Evolutionary conservation across 2,329 filamentous ascomycete genomes (phyloP), one percentile per base, ranked within the genome.

Genomic region (Pseudodiploospora longispora): DNA sequence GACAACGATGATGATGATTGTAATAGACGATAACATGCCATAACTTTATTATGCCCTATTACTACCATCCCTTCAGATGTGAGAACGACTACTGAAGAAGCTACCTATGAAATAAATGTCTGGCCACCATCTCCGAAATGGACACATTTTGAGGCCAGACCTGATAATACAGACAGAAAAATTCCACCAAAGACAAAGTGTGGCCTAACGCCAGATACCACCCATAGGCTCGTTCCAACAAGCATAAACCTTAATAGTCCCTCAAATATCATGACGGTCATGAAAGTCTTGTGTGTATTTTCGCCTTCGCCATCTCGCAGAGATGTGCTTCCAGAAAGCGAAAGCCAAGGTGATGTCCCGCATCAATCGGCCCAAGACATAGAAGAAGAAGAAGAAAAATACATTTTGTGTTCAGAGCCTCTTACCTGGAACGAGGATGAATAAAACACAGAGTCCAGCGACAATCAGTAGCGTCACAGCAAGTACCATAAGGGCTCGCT

Each of bases 401-500:
- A 19, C 19, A 19, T 19, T 19, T 19, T 19, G 19, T 19, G 19
- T 48, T 69, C 61, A 93, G 37, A 94, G 73, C 49, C 85, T 74
- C 62, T 86, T 94, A 43, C 93, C 91, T 1, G 93, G 93, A 4
- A 98, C 93, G 47, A 98, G 83, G 55, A 96, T 90, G 69, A 98
- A 98, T 28, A 98, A 71, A 46, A 93, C 77, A 56, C 87, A 87
- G 10, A 97, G 69, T n/a, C 82, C 87, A 4, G 87, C 82, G 51
- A 91, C 87, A 43, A 94, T 74, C 30, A 94, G 62, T 29, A 83
- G 62, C 30, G 90, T 90, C 49, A 93, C 76, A 6, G 79, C 71
- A 10, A 96, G 68, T 10, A 93, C 87, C 69, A 93, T 89, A 36
- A 87, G 60, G 1, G 93, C 83, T 47, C 93, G 84, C 62, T 90